Conservation (phyloP, 306 rosid species). For the Vigna unguiculata region DNA sequence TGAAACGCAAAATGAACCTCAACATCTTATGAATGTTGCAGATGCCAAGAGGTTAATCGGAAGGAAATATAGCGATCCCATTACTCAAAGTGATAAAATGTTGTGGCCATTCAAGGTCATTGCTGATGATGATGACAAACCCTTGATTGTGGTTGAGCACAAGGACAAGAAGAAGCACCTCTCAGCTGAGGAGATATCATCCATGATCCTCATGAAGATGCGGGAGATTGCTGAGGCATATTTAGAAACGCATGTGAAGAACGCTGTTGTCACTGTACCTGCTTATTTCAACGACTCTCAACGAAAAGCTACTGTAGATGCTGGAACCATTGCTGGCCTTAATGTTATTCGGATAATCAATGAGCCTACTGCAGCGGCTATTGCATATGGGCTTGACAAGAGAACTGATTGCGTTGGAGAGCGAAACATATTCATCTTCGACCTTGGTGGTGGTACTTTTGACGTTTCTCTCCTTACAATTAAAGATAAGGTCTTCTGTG, state of each 20-base stretch:
- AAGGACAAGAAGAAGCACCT: constrained; percentile 59
- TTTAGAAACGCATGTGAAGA: constrained; percentile 40
- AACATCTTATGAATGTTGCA: background rate
- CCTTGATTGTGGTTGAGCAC: constrained; percentile 50
- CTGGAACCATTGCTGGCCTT: constrained; percentile 20
- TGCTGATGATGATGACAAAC: constrained; percentile 47
- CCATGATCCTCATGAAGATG: constrained; percentile 50
- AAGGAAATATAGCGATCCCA: constrained; percentile 46
- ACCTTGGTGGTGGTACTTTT: too few species aligned
- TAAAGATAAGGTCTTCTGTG: too few species aligned
- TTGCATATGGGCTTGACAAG: constrained; percentile 39
- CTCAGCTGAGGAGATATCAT: constrained; percentile 50
- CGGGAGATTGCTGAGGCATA: constrained; percentile 55
- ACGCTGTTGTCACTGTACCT: constrained; percentile 48
- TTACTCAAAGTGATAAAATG: constrained; percentile 34
- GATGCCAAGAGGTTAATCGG: constrained; percentile 53
- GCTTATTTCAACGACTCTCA: constrained; percentile 43
- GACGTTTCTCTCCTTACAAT: too few species aligned
- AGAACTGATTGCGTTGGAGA: constrained; percentile 6
- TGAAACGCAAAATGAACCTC: background rate
- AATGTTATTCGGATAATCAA: constrained; percentile 36
- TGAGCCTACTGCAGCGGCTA: constrained; percentile 39
- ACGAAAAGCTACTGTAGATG: constrained; percentile 28
- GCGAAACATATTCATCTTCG: constrained; percentile 25
- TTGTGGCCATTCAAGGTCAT: constrained; percentile 57